Base-by-base conservation (phyloP, 805 yeast species). In the Ogataea populi-albae region DNA sequence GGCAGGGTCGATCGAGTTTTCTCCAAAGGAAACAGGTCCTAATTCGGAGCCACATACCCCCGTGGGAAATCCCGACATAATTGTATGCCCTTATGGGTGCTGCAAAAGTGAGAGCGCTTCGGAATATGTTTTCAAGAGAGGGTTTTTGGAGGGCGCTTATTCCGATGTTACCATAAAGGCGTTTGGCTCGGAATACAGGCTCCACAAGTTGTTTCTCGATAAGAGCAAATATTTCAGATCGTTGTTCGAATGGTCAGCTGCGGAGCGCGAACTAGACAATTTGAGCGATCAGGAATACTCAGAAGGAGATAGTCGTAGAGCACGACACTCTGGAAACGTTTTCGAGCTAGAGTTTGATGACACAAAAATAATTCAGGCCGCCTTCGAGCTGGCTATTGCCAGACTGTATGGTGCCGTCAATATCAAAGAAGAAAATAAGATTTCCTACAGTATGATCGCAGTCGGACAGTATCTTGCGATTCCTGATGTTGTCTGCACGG, bases 381-480 rank as follows among this genome's bases (percentile, higher is more conserved):
- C 76, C 4, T 73, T 76, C 49, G 78, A 74, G 30, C 49, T 69
- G 16, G 75, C 74, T 0, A 47, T 76, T 2, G 65, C 67, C 1
- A 44, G 70, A 26, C 52, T 75, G 9, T 75, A 75, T 45, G 79
- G 80, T 1, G 65, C 63, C 1, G 30, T 49, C 3, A 62, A 65
- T 32, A 30, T 49, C 4, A 49, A 49, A 15, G 53, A 55, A 11
- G 72, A 67, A 32, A 54, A 48, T 15, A 40, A 52, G 17, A 55
- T 62, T n/a, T 61, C 75, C 1, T 54, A 61, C 34, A 61, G 61
- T 12, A 59, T 74, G 65, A 62, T 75, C 35, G 74, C 75, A 1
- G 56, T 69, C 11, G 77, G 78, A 1, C 75, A 68, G 41, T 75
- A 67, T 42, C 49, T 75, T 25, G 76, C 66, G 25, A 58, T 76